A percentile compares a stretch with the other conserved stretches of the same genome.
Evolutionary conservation across 257 asterid genomes (phyloP).

Genomic region (Gentiana straminea): DNA sequence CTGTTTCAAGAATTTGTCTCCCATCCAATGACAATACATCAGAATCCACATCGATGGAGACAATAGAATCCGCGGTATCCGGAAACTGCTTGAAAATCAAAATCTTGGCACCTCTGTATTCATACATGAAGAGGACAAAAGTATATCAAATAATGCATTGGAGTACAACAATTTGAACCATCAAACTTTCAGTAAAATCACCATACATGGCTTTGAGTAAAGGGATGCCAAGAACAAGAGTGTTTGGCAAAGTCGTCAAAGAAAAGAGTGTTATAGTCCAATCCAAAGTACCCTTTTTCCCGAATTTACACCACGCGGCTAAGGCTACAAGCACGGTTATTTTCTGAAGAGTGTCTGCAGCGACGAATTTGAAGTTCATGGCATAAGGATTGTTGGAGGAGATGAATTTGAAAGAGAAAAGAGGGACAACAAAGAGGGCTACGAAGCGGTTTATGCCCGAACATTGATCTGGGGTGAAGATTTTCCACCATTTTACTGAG

Average conservation of each 20-base stretch:
- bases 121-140: conserved; percentile 56
- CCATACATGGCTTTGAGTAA: conserved; percentile 73
- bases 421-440: conserved; percentile 61
- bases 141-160: conserved; percentile 80
- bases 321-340: conserved; percentile 27
- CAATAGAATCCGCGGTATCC: conserved; percentile 56
- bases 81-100: conserved; percentile 52
- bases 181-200: conserved; percentile 44
- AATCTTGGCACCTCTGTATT: conserved; percentile 56
- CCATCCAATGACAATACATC: conserved; percentile 71
- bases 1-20: conserved; percentile 58
- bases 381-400: conserved; percentile 60
- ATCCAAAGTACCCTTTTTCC: conserved; percentile 21
- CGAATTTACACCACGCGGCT: conserved; percentile 24
- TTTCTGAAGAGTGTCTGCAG: conserved; percentile 54
- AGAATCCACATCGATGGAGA: conserved; percentile 44
- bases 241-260: conserved; percentile 67
- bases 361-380: conserved; percentile 49
- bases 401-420: conserved; percentile 67
- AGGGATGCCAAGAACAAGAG: conserved; percentile 70
- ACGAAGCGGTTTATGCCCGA: conserved; percentile 70
- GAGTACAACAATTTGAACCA: conserved; percentile 66
- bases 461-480: conserved; percentile 71
- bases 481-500: conserved; percentile 53
- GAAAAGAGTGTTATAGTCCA: conserved; percentile 70